Conservation (phyloP, 352 stramenopile genomes). For the Phytophthora brassicae region DNA sequence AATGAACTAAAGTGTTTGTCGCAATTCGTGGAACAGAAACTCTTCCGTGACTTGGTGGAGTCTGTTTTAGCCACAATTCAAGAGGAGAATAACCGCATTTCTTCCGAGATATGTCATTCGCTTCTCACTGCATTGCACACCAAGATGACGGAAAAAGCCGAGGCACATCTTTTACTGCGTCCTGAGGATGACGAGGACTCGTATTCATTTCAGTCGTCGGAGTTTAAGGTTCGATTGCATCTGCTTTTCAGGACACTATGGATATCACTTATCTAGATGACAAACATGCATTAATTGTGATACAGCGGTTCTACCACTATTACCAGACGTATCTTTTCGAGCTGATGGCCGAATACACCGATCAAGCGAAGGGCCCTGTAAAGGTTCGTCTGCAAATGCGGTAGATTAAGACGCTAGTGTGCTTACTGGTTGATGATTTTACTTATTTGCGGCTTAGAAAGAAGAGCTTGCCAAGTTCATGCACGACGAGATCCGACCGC, state of each 20-base stretch:
- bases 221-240: constrained; percentile 60
- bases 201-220: constrained; percentile 65
- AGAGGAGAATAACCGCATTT: constrained; percentile 76
- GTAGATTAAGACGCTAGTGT: neutral
- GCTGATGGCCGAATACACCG: constrained; percentile 70
- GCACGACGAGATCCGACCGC: constrained; percentile 51
- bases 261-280: neutral
- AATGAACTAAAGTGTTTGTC: neutral
- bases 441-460: constrained; percentile 38
- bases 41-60: constrained; percentile 76
- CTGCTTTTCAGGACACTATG: neutral
- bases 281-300: neutral
- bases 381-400: constrained; percentile 38
- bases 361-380: constrained; percentile 58
- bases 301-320: constrained; percentile 70
- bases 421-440: neutral
- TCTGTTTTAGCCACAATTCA: constrained; percentile 66
- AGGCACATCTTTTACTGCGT: constrained; percentile 50
- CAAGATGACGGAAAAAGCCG: constrained; percentile 59
- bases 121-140: constrained; percentile 58
- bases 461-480: constrained; percentile 68
- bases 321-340: constrained; percentile 74
- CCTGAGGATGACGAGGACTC: constrained; percentile 50
- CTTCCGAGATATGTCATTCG: constrained; percentile 55
- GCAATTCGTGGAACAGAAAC: constrained; percentile 47